Evolutionary conservation across 345 rosid genomes (phyloP).

Genomic region (Populus davidiana): DNA sequence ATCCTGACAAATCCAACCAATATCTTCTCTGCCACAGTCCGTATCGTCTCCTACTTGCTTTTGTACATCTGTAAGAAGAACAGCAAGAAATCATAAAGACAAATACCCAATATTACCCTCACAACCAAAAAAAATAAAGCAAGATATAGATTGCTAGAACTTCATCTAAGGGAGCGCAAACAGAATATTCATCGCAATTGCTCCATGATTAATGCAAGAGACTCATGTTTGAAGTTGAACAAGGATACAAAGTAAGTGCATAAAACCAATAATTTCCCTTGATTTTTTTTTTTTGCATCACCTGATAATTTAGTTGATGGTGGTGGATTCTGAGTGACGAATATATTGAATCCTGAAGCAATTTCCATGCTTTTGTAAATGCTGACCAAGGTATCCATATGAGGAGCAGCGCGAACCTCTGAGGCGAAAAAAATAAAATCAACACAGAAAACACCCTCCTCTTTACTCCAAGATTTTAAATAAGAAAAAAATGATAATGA

Average conservation of each 20-base stretch:
- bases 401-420: conserved; percentile 90
- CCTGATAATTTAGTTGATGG: conserved; percentile 44
- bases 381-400: conserved; percentile 87
- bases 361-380: conserved; percentile 84
- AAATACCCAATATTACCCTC: neutral
- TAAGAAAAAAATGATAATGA: neutral
- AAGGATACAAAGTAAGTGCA: neutral
- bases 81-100: neutral
- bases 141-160: neutral
- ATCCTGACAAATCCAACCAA: neutral
- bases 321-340: conserved; percentile 46
- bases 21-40: conserved; percentile 1
- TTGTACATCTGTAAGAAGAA: conserved; percentile 36
- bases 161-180: neutral
- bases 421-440: neutral
- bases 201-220: neutral
- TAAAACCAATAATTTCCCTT: neutral
- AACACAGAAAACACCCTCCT: neutral
- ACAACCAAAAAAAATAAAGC: accelerated
- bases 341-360: conserved; percentile 69
- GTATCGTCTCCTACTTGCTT: conserved; percentile 23
- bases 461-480: no score
- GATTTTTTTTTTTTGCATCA: conserved; percentile 8
- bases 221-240: neutral
- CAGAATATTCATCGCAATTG: neutral